phyloP scores from a whole-genome alignment of 495 filamentous ascomycete genomes.

The Penicillium canariense region DNA sequence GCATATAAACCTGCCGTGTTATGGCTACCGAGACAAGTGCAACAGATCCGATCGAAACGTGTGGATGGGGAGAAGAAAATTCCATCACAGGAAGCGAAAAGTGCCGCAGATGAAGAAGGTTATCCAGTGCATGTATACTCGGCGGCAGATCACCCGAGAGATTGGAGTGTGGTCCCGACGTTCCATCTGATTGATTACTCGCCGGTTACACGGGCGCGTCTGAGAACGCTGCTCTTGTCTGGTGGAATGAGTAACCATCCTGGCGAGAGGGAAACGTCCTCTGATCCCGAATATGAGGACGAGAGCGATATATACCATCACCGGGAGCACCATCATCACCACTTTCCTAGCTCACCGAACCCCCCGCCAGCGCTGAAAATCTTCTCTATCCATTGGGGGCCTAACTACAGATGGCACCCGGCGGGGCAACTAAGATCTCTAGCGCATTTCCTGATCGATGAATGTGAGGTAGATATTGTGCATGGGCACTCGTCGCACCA shows the following conservation, averaged over 20 bases:
- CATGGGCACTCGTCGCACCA: constrained; percentile 47
- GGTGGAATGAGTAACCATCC: neutral
- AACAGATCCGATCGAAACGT: neutral
- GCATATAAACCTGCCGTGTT: constrained; percentile 30
- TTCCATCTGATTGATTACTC: constrained; percentile 40
- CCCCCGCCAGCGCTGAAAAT: constrained; percentile 29
- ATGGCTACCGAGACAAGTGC: neutral
- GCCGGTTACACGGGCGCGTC: constrained; percentile 10
- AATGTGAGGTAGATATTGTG: constrained; percentile 43
- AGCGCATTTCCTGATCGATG: constrained; percentile 44
- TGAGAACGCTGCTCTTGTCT: constrained; percentile 22
- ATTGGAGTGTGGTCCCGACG: constrained; percentile 20
- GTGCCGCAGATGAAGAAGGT: neutral
- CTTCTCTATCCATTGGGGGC: constrained; percentile 45
- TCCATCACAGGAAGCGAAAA: neutral
- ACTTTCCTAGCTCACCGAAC: neutral
- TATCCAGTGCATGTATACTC: constrained; percentile 26
- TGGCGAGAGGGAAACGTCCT: no score
- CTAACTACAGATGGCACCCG: constrained; percentile 40
- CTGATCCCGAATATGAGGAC: neutral
- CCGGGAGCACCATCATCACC: neutral
- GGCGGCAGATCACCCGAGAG: constrained; percentile 27
- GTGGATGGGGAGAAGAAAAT: neutral
- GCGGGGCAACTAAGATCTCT: constrained; percentile 24
- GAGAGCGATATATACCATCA: neutral